Evolutionary conservation across 768 basidiomycete genomes (phyloP), one percentile per base, ranked within the genome.

Genomic region (Pleurotus giganteus): DNA sequence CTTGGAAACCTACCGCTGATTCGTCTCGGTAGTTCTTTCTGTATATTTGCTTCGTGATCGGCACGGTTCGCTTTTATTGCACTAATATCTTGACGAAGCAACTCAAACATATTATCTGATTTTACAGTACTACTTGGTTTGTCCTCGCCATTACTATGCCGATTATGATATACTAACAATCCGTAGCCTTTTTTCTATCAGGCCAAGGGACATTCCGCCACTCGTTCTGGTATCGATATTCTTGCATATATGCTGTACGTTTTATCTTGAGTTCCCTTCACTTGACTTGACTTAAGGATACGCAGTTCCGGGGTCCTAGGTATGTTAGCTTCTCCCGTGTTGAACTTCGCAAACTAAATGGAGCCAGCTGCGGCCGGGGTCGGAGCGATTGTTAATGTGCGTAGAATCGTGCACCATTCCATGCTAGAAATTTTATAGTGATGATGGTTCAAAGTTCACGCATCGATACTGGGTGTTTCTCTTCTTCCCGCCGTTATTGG

Each of bases 191-290:
- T 60, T 68, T 65, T 63, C 59, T 72, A 67, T 53, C 69, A 74
- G 63, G 51, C 58, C 15, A 64, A 62, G 36, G 67, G 67, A 17
- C 71, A 69, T 52, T 61, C 70, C 1, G 69, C 74, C 1, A 69
- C 68, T 32, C 65, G 70, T 54, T 65, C 67, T 7, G 75, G 74
- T 31, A 66, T 75, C 46, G 70, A 74, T 60, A 74, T 75, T 54
- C 62, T 77, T 13, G 67, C 71, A 1, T 74, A 69, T 64, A 69
- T 71, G 66, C 53, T 71, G 47, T 60, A 61, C 11, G 63, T 70
- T 37, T 62, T 68, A 55, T 51, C 32, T 15, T 34, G 7, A 50
- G 24, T 29, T 39, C 52, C n/a, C 34, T 39, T 17, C 11, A 31
- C 52, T 28, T 36, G 7, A n/a, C 26, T 26, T 1, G 15, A 34